Evolutionary conservation across 176 grass and related monocot genomes (phyloP).

Genomic region (Cymbopogon citratus): DNA sequence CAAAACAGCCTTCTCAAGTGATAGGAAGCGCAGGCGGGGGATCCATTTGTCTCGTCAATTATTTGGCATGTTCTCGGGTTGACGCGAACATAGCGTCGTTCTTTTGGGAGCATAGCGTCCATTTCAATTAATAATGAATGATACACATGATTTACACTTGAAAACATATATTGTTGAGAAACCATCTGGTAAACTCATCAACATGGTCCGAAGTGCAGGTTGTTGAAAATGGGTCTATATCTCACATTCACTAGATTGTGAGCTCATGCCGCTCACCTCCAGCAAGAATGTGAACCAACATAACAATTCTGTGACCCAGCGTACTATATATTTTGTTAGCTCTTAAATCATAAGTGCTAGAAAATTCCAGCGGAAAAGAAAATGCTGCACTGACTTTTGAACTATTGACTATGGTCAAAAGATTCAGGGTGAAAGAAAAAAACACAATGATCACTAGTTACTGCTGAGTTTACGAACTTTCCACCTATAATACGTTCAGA

Average conservation of each 20-base stretch:
- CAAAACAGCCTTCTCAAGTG: too few relatives aligned
- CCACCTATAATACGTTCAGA: not conserved
- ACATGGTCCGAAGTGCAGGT: not conserved
- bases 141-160: not conserved
- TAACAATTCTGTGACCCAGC: not conserved
- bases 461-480: not conserved
- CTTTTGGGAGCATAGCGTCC: not conserved
- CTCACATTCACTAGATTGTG: not conserved
- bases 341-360: not conserved
- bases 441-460: not conserved
- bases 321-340: not conserved
- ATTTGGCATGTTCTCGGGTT: not conserved
- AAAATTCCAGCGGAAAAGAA: not conserved
- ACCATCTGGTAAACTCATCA: not conserved
- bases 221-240: not conserved
- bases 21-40: too few relatives aligned
- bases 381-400: not conserved
- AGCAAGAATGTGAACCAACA: not conserved
- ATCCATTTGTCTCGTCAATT: too few relatives aligned
- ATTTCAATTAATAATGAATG: not conserved
- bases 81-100: too few relatives aligned
- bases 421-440: not conserved
- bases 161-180: not conserved
- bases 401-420: conserved; percentile 17
- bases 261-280: not conserved